Conservation (phyloP, 768 basidiomycete species). For the Mycena polygramma region DNA sequence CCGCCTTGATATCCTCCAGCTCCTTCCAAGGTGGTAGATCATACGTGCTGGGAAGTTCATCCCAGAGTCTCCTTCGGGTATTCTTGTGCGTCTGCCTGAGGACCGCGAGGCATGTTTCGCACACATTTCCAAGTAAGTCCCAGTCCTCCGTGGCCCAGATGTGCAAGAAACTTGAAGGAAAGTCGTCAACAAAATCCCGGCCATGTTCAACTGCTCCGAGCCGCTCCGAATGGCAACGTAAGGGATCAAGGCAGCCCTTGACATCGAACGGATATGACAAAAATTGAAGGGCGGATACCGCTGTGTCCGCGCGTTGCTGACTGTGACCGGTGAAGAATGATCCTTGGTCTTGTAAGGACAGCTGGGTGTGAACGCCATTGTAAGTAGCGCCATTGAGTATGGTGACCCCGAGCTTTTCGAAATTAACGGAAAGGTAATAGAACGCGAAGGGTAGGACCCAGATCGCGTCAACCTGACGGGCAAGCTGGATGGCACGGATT, state of each 20-base stretch:
- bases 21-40: conserved; percentile 15
- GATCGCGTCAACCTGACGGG: conserved; percentile 2
- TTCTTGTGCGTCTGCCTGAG: not conserved
- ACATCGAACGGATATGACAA: conserved; percentile 7
- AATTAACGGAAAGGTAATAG: not conserved
- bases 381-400: not conserved
- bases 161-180: not conserved
- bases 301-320: not conserved
- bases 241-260: not conserved
- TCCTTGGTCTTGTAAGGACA: conserved; percentile 1
- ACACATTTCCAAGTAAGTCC: not conserved
- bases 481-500: not conserved
- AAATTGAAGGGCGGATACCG: conserved; percentile 8
- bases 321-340: not conserved
- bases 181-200: too few species aligned
- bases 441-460: conserved; percentile 23
- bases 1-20: conserved; percentile 10
- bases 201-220: too few species aligned
- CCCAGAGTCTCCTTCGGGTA: conserved; percentile 13
- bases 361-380: not conserved
- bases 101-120: not conserved
- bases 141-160: conserved; percentile 2
- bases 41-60: conserved; percentile 17
- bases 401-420: not conserved
- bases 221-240: too few species aligned